Percentiles rank a stretch among this genome's conserved stretches.
Conservation (phyloP, 2,329 filamentous ascomycete genomes). For the Tolypocladium guangdongense region DNA sequence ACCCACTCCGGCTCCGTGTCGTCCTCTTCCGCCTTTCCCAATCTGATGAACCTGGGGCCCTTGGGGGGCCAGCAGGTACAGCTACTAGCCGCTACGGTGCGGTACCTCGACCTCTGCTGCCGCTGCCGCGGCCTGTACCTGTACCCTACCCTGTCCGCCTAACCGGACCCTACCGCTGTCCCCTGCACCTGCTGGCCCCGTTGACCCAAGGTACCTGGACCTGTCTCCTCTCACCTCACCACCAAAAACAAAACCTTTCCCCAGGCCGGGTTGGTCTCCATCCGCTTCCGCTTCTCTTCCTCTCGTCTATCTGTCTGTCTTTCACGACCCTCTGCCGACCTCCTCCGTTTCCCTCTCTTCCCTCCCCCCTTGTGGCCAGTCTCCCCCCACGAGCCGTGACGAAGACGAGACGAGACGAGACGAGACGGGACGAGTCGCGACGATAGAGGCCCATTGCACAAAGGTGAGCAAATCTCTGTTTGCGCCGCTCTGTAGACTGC, state of each 20-base stretch:
- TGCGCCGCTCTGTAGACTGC: background rate
- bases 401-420: slow-evolving; percentile 4
- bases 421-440: background rate
- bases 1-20: slow-evolving; percentile 2
- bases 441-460: background rate
- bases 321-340: slow-evolving; percentile 23
- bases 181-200: slow-evolving; percentile 17
- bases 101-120: background rate
- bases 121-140: background rate
- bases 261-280: slow-evolving; percentile 9
- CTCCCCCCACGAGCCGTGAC: background rate
- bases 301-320: slow-evolving; percentile 5
- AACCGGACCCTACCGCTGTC: slow-evolving; percentile 16
- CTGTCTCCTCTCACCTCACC: slow-evolving; percentile 16
- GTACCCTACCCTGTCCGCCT: background rate
- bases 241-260: slow-evolving; percentile 22
- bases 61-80: background rate
- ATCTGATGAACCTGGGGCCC: slow-evolving; percentile 2
- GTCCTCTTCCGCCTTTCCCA: slow-evolving; percentile 2
- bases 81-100: background rate
- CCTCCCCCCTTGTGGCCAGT: slow-evolving; percentile 13
- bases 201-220: slow-evolving; percentile 7
- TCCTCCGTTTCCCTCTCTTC: slow-evolving; percentile 17
- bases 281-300: slow-evolving; percentile 7
- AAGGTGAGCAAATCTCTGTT: slow-evolving; percentile 12